Evolutionary conservation across 225 moss, liverwort and hornwort species (phyloP).

Genomic region (Polytrichum commune): DNA sequence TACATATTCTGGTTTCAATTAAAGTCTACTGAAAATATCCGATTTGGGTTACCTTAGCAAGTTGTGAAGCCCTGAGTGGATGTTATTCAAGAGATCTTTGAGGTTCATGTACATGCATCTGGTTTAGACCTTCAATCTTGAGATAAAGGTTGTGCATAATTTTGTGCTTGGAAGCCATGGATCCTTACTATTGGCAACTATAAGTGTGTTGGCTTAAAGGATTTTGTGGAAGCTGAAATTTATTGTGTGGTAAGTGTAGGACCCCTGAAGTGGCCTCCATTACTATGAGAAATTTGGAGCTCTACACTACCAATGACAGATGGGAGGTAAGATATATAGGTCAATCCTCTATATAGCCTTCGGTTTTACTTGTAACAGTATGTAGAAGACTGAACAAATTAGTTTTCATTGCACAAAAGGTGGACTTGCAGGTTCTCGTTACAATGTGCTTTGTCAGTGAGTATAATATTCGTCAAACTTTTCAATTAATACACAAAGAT

Average conservation of each 20-base stretch:
- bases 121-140: background rate
- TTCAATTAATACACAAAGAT: no score
- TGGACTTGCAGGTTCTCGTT: background rate
- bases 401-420: no score
- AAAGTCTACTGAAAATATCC: no score
- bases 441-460: background rate
- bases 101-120: background rate
- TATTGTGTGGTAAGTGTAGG: conserved; percentile 41
- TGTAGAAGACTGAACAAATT: no score
- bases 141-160: background rate
- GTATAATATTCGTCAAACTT: no score
- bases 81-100: background rate
- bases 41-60: no score
- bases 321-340: conserved; percentile 59
- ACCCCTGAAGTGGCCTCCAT: conserved; percentile 84
- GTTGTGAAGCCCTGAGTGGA: background rate
- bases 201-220: background rate
- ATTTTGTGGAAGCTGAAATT: conserved; percentile 6
- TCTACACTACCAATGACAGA: conserved; percentile 81
- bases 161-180: conserved; percentile 9
- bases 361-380: no score
- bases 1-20: no score
- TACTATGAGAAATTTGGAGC: conserved; percentile 70
- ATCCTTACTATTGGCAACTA: background rate
- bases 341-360: conserved; percentile 5